phyloP scores from a whole-genome alignment of 1,284 basidiomycete species.

The Wallemia hederae region DNA sequence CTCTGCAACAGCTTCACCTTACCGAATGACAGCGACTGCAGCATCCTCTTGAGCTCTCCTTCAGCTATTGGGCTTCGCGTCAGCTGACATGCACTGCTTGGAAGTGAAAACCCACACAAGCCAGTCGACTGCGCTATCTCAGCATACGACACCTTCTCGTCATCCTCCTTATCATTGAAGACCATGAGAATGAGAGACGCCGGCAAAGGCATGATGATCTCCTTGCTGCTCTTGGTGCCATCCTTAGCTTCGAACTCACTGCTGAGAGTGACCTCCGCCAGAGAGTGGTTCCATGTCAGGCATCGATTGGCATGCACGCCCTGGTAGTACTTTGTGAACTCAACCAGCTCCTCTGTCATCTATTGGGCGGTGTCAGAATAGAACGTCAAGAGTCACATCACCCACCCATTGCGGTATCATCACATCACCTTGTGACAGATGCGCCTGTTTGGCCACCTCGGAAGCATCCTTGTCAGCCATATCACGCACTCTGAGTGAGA shows the following conservation, averaged over 20 bases:
- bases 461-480: not conserved
- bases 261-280: not conserved
- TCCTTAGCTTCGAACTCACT: not conserved
- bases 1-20: not conserved
- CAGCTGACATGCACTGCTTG: not conserved
- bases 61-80: not conserved
- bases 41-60: not conserved
- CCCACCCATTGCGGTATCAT: not conserved
- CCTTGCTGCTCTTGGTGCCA: not conserved
- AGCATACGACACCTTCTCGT: constrained; percentile 9
- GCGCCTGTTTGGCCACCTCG: not conserved
- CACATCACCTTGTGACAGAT: not conserved
- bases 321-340: not conserved
- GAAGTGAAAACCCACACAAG: not conserved
- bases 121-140: not conserved
- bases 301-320: not conserved
- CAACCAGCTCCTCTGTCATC: not conserved
- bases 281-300: not conserved
- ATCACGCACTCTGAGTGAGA: not conserved
- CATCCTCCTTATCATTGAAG: not conserved
- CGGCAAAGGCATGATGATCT: not conserved
- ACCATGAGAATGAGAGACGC: not conserved
- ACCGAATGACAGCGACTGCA: not conserved
- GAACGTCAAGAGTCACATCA: not conserved
- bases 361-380: not conserved